phyloP scores from a whole-genome alignment of 2,329 filamentous ascomycete genomes.

The Neoascochyta sp. region DNA sequence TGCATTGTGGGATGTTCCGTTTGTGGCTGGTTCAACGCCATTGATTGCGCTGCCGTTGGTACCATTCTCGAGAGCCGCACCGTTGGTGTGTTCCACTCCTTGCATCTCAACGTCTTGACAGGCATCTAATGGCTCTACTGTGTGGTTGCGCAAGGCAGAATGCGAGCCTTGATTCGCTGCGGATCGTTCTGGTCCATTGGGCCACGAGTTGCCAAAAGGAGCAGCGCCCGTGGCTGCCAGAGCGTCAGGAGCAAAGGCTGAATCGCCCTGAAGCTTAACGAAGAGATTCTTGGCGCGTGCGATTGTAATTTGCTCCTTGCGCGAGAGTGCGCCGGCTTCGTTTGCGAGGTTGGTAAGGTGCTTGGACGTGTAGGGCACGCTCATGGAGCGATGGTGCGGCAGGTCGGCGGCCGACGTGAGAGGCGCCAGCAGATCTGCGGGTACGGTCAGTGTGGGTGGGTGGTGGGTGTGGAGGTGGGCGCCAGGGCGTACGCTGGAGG shows the following conservation, averaged over 20 bases:
- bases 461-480: neutral
- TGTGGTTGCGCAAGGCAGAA: slow-evolving; percentile 8
- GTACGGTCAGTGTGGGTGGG: slow-evolving; percentile 1
- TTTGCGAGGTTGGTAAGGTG: slow-evolving; percentile 67
- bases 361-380: slow-evolving; percentile 69
- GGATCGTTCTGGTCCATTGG: slow-evolving; percentile 9
- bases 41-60: slow-evolving; percentile 15
- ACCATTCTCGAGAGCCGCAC: slow-evolving; percentile 7
- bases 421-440: slow-evolving; percentile 67
- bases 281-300: slow-evolving; percentile 73
- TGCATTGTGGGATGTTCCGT: slow-evolving; percentile 17
- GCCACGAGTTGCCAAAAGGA: slow-evolving; percentile 16
- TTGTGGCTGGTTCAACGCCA: slow-evolving; percentile 16
- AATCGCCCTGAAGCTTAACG: slow-evolving; percentile 70
- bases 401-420: slow-evolving; percentile 72
- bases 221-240: slow-evolving; percentile 46
- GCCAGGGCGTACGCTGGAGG: slow-evolving; percentile 61
- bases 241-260: slow-evolving; percentile 59
- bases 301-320: slow-evolving; percentile 68
- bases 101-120: slow-evolving; percentile 29
- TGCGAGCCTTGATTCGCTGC: slow-evolving; percentile 10
- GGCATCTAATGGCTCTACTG: slow-evolving; percentile 11
- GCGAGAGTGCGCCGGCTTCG: slow-evolving; percentile 67
- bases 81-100: slow-evolving; percentile 19
- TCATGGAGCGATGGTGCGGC: slow-evolving; percentile 68